Evolutionary conservation across 2,329 filamentous ascomycete genomes (phyloP), one percentile per base, ranked within the genome.

Genomic region (Paecilomyces formosus): DNA sequence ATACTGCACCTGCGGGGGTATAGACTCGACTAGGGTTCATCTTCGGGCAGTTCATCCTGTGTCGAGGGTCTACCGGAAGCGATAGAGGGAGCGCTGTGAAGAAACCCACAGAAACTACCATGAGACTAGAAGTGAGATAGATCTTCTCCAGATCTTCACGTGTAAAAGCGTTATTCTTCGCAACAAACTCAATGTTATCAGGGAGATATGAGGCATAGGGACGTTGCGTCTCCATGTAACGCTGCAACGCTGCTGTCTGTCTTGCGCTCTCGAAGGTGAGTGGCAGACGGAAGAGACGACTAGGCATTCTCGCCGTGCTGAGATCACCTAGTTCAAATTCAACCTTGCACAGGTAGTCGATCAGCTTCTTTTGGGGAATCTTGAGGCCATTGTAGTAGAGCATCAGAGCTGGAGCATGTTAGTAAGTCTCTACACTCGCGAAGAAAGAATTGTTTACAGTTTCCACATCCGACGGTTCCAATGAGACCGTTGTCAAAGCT

Each of bases 211-310:
- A 79, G 0, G 85, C 85, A 54, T 84, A 79, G 1, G 81, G 78
- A 6, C 85, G 78, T 61, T 86, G 84, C 0, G 84, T 87, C 24
- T 82, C 81, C 66, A 81, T 81, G 68, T 88, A 88, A 3, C 85
- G 78, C 53, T 82, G 73, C 0, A 85, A 79, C 0, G 85, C 84
- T 33, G 82, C 78, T 21, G 77, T 68, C 58, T 74, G 71, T 31
- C 65, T 64, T 57, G 67, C 60, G 61, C 66, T 69, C 57, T 77
- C 70, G 60, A 80, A 78, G 3, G 72, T 74, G 28, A 80, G 67
- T 0, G 79, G 79, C 1, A 81, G 69, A 31, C 68, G 71, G 67
- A 79, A 79, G n/a, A 71, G 67, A 4, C 79, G 73, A 50, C 72
- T 76, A 33, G 77, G 76, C 51, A 80, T 70, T 21, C 72, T 76